These are phyloP conservation scores for Hemerocallis citrina DNA, from an alignment of 106 monocot genomes.

Conservation along the genomic window DNA sequence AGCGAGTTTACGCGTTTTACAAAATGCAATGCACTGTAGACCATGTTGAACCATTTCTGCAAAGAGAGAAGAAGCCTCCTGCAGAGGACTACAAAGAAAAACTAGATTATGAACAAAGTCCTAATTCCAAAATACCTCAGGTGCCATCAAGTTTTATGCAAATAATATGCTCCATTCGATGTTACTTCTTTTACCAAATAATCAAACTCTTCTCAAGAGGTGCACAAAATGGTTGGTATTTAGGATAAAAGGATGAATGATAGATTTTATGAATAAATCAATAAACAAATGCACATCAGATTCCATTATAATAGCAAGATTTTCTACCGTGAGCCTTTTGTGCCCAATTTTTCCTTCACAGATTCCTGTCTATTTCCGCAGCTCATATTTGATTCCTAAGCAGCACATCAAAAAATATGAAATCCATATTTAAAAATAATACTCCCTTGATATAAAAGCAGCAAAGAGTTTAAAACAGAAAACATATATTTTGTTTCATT, in stretches of 20 bases:
- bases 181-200: too few relatives aligned
- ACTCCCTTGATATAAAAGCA: neutral
- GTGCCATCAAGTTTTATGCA: too few relatives aligned
- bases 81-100: slow-evolving; percentile 57
- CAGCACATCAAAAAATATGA: slow-evolving; percentile 1
- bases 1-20: slow-evolving; percentile 84
- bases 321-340: slow-evolving; percentile 32
- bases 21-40: slow-evolving; percentile 88
- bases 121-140: too few relatives aligned
- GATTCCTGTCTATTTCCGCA: slow-evolving; percentile 6
- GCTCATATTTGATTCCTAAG: slow-evolving; percentile 21
- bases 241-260: too few relatives aligned
- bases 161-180: too few relatives aligned
- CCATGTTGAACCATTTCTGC: slow-evolving; percentile 97
- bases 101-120: neutral
- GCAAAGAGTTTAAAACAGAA: neutral
- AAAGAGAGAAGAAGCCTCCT: slow-evolving; percentile 71
- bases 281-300: too few relatives aligned
- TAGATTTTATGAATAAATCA: too few relatives aligned
- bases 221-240: too few relatives aligned
- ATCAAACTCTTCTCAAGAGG: too few relatives aligned
- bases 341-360: slow-evolving; percentile 11
- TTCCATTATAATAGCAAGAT: neutral
- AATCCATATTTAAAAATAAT: neutral
- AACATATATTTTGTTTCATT: neutral